Evolutionary conservation across 192 early-diverging fungal genomes (phyloP).

Genomic region (Entomortierella parvispora): DNA sequence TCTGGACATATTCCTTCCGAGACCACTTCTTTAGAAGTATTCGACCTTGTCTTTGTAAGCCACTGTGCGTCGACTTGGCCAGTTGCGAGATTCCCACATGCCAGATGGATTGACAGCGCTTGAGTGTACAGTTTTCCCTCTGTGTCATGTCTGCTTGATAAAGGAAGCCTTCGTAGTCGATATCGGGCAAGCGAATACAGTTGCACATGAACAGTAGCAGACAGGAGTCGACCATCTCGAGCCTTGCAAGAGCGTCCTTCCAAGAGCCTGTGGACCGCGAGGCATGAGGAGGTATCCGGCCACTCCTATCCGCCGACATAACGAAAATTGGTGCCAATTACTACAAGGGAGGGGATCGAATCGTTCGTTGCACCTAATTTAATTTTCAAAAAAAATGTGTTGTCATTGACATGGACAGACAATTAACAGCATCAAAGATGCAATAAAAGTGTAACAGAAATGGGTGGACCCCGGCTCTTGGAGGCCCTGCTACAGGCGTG

Average conservation of each 20-base stretch:
- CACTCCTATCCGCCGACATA: slow-evolving; percentile 9
- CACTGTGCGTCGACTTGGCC: slow-evolving; percentile 9
- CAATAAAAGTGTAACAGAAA: slow-evolving; percentile 5
- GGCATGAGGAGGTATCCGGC: not conserved
- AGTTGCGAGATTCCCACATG: slow-evolving; percentile 10
- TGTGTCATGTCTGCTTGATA: slow-evolving; percentile 8
- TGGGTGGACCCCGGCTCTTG: slow-evolving; percentile 29
- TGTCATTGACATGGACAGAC: slow-evolving; percentile 7
- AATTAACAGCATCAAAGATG: slow-evolving; percentile 20
- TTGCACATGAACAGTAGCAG: slow-evolving; percentile 12
- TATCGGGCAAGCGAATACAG: slow-evolving; percentile 12
- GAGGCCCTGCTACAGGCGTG: slow-evolving; percentile 15
- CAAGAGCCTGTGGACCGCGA: slow-evolving; percentile 4
- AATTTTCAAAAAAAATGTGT: slow-evolving; percentile 3
- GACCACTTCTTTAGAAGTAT: slow-evolving; percentile 13
- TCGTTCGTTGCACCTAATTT: slow-evolving; percentile 11
- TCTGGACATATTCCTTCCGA: slow-evolving; percentile 18
- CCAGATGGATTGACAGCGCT: slow-evolving; percentile 18
- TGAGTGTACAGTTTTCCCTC: slow-evolving; percentile 16
- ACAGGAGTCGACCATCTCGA: slow-evolving; percentile 11
- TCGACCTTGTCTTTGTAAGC: slow-evolving; percentile 13
- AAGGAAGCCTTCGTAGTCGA: slow-evolving; percentile 16
- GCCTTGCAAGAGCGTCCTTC: slow-evolving; percentile 7
- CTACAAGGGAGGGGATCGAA: not conserved
- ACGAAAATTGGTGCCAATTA: not conserved